Evolutionary conservation across 176 grass and related monocot genomes (phyloP).

Genomic region (Bromus sterilis): DNA sequence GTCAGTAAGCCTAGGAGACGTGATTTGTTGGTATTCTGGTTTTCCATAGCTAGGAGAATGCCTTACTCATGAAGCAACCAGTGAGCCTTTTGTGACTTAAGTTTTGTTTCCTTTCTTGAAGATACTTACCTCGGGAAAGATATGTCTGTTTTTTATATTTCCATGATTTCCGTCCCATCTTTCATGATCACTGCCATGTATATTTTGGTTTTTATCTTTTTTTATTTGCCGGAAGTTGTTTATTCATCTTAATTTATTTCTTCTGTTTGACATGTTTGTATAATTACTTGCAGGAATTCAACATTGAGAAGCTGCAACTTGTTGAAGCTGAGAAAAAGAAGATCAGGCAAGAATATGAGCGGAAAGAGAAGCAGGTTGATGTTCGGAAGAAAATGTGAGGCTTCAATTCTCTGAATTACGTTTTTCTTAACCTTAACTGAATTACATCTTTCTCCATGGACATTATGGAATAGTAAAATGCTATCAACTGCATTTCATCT

Average conservation of each 20-base stretch:
- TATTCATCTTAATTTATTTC: not conserved
- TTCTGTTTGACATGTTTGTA: not conserved
- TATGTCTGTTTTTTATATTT: not conserved
- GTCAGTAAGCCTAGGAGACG: not conserved
- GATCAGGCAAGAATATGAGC: conserved; percentile 96
- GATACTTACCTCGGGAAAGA: not conserved
- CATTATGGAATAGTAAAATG: not conserved
- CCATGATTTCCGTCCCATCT: too few species aligned
- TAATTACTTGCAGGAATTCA: conserved; percentile 71
- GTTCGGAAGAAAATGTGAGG: conserved; percentile 95
- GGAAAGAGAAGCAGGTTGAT: conserved; percentile 98
- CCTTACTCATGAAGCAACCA: conserved; percentile 4
- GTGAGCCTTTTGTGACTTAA: not conserved
- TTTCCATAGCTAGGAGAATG: not conserved
- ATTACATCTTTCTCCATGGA: not conserved
- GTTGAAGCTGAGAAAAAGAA: conserved; percentile 99
- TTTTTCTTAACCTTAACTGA: too few species aligned
- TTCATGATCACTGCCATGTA: not conserved
- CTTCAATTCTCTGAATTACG: conserved; percentile 5
- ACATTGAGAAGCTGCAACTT: conserved; percentile 98
- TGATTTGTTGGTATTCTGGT: not conserved
- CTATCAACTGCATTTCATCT: not conserved
- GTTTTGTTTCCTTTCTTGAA: not conserved
- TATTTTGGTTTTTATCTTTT: not conserved
- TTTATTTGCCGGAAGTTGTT: not conserved